These are phyloP conservation scores for Tarenaya hassleriana DNA, from an alignment of 345 rosid genomes.

Conservation along the genomic window DNA sequence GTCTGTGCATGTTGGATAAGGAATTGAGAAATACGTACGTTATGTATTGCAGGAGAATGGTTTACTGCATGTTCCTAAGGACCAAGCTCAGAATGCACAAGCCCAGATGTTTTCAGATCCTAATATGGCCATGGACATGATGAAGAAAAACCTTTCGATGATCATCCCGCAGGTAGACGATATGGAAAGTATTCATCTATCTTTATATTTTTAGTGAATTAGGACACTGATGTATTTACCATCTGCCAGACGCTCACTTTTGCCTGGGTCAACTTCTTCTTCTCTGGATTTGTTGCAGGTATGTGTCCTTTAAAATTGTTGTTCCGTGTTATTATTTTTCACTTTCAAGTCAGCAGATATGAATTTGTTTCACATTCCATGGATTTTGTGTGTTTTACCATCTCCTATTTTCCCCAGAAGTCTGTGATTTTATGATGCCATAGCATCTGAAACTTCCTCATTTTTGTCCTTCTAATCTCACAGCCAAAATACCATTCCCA, in stretches of 20 bases:
- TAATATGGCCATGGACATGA: conserved; percentile 99
- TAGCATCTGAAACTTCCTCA: not conserved
- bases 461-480: conserved; percentile 4
- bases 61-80: conserved; percentile 77
- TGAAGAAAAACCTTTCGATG: conserved; percentile 99
- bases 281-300: conserved; percentile 99
- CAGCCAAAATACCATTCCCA: conserved; percentile 98
- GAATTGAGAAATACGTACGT: conserved; percentile 12
- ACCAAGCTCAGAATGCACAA: conserved; percentile 72
- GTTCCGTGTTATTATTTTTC: not conserved
- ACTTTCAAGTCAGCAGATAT: not conserved
- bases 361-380: not conserved
- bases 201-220: not conserved
- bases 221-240: conserved; percentile 20
- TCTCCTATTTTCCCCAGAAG: not conserved
- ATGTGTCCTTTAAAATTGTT: conserved; percentile 6
- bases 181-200: not conserved
- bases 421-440: not conserved
- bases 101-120: conserved; percentile 99
- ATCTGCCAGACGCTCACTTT: conserved; percentile 81
- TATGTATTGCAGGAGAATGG: conserved; percentile 71
- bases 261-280: conserved; percentile 99
- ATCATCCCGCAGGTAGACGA: conserved; percentile 84
- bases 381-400: not conserved
- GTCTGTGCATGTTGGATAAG: not conserved